These are phyloP conservation scores for Periconia macrospinosa DNA, from an alignment of 2,329 filamentous ascomycete species.

Conservation along the genomic window DNA sequence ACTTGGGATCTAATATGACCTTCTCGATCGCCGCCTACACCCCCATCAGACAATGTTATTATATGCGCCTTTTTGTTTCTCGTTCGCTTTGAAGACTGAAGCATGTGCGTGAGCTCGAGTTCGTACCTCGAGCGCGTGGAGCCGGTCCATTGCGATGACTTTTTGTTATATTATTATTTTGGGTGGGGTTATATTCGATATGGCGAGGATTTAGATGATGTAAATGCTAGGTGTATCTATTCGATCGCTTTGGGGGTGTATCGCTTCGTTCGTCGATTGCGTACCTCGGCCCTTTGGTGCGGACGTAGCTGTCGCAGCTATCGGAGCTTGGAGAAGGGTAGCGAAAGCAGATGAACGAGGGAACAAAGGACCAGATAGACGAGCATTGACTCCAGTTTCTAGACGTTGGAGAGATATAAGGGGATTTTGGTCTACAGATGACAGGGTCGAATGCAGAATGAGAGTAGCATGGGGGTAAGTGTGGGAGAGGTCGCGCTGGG, in stretches of 20 bases:
- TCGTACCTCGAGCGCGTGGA: constrained; percentile 37
- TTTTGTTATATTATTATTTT: not conserved
- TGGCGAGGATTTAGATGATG: too few species aligned
- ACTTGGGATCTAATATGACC: constrained; percentile 77
- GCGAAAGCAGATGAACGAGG: not conserved
- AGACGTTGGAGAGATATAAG: constrained; percentile 8
- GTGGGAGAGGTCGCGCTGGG: constrained; percentile 6
- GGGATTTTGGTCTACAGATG: not conserved
- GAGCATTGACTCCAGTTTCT: constrained; percentile 8
- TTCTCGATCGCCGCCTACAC: constrained; percentile 69
- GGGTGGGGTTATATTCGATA: too few species aligned
- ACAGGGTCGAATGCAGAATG: not conserved
- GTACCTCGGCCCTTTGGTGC: constrained; percentile 28
- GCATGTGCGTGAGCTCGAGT: not conserved
- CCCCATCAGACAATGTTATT: not conserved
- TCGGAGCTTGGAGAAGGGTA: not conserved
- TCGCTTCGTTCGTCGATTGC: constrained; percentile 1
- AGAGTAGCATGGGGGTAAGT: not conserved
- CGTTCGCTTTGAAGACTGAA: not conserved
- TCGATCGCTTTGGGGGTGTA: not conserved
- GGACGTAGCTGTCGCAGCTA: constrained; percentile 10
- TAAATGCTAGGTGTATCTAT: not conserved
- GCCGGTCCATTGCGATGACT: constrained; percentile 30
- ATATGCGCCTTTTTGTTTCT: not conserved
- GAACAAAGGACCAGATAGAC: not conserved